phyloP scores from a whole-genome alignment of 2,329 filamentous ascomycete species.

The Aspergillus fijiensis region DNA sequence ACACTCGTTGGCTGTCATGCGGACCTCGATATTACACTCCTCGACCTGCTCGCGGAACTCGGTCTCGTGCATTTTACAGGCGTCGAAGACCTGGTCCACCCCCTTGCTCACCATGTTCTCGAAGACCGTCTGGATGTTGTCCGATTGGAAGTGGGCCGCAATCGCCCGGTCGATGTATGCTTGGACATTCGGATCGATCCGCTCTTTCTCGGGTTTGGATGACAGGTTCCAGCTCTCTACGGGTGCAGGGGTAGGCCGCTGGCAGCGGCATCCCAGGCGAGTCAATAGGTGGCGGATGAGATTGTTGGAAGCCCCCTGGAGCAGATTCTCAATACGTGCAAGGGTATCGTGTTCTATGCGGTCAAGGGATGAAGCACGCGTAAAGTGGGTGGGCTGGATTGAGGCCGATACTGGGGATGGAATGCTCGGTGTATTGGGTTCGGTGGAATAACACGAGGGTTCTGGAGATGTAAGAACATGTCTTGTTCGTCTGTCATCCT shows the following conservation, averaged over 20 bases:
- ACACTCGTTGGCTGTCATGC: constrained; percentile 17
- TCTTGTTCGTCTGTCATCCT: constrained; percentile 17
- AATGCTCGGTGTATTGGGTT: constrained; percentile 21
- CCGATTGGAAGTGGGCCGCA: constrained; percentile 7
- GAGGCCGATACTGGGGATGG: constrained; percentile 10
- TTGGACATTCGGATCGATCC: constrained; percentile 14
- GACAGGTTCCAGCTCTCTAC: constrained; percentile 10
- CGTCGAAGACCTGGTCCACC: constrained; percentile 13
- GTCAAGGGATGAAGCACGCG: constrained; percentile 14
- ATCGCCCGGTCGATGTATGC: constrained; percentile 13
- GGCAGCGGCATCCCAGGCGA: constrained; percentile 15
- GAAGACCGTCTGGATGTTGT: background rate
- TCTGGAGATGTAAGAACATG: constrained; percentile 15
- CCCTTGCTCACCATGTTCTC: no score
- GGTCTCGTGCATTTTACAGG: constrained; percentile 15
- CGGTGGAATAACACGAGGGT: constrained; percentile 17
- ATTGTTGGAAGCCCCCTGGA: constrained; percentile 17
- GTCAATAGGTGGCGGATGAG: constrained; percentile 17
- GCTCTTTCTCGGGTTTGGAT: constrained; percentile 10
- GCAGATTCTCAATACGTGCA: constrained; percentile 13
- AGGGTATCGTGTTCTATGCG: constrained; percentile 12
- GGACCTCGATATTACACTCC: constrained; percentile 17
- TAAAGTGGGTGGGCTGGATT: constrained; percentile 20
- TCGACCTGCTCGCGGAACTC: constrained; percentile 20
- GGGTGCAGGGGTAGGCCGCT: constrained; percentile 14